phyloP scores from a whole-genome alignment of 108 stramenopile genomes.

The Fragilaria radians region DNA sequence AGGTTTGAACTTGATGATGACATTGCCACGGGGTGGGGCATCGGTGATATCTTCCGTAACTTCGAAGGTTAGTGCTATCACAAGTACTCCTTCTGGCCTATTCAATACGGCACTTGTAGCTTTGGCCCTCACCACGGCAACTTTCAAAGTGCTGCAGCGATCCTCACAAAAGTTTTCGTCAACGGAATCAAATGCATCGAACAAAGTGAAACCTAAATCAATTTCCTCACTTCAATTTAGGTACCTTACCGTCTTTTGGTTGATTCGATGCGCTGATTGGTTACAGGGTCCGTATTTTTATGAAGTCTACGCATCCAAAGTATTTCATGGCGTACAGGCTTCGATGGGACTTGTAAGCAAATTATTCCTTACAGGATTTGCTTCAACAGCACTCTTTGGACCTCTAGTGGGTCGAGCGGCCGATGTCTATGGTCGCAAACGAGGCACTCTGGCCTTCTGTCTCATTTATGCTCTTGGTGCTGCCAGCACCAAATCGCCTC shows the following conservation, averaged over 20 bases:
- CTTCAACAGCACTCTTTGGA: constrained; percentile 85
- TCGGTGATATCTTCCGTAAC: background rate
- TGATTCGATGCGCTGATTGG: constrained; percentile 95
- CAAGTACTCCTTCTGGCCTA: constrained; percentile 24
- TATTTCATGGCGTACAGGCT: constrained; percentile 53
- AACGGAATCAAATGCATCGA: background rate
- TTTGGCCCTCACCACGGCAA: constrained; percentile 27
- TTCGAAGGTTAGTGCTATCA: background rate
- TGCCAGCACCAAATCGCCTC: constrained; percentile 60
- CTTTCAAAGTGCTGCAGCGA: constrained; percentile 32
- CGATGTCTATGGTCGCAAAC: constrained; percentile 81
- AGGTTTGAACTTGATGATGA: background rate
- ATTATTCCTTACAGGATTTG: constrained; percentile 92
- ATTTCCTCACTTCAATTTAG: constrained; percentile 56
- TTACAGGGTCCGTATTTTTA: constrained; percentile 99
- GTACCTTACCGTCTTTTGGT: constrained; percentile 93
- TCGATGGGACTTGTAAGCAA: constrained; percentile 63
- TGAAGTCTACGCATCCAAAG: constrained; percentile 90
- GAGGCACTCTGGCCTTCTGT: constrained; percentile 79
- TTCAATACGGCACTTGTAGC: constrained; percentile 48
- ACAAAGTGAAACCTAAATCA: constrained; percentile 19
- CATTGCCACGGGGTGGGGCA: constrained; percentile 1
- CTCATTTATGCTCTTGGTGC: constrained; percentile 78
- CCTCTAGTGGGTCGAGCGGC: constrained; percentile 78
- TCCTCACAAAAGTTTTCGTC: constrained; percentile 1